Evolutionary conservation across 768 basidiomycete species (phyloP).

Genomic region (Tulasnella sp.): DNA sequence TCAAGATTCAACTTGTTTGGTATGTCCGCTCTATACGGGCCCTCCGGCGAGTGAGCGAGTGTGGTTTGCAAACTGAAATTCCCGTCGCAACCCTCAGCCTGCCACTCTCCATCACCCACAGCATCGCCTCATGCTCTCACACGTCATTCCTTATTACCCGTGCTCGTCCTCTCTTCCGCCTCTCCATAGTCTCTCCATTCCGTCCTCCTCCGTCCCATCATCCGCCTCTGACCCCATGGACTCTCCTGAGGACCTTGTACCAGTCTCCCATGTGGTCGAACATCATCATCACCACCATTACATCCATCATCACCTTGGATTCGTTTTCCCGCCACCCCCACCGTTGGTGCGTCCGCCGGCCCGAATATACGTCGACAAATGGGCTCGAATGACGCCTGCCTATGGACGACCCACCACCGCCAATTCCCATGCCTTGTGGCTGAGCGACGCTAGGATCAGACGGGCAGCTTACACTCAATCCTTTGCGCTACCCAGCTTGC

Average conservation of each 20-base stretch:
- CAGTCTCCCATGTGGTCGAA: neutral
- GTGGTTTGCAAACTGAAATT: neutral
- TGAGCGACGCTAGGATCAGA: neutral
- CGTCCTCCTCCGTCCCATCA: neutral
- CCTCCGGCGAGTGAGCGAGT: neutral
- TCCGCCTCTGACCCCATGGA: neutral
- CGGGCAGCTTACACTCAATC: constrained; percentile 16
- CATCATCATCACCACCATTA: neutral
- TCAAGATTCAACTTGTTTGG: neutral
- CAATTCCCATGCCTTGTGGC: neutral
- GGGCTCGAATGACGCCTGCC: neutral
- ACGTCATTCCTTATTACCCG: neutral
- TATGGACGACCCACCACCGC: neutral
- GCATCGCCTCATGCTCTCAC: neutral
- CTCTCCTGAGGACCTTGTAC: neutral
- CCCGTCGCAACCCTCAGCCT: neutral
- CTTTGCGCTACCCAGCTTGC: constrained; percentile 20
- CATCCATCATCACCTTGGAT: neutral
- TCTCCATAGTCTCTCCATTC: neutral
- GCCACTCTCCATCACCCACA: neutral
- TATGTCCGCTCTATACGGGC: neutral
- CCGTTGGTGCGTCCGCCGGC: neutral
- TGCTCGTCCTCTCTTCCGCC: neutral
- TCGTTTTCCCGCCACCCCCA: neutral
- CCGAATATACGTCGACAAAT: neutral